phyloP scores from a whole-genome alignment of 192 early-diverging fungal species.

The Anaeromyces robustus region DNA sequence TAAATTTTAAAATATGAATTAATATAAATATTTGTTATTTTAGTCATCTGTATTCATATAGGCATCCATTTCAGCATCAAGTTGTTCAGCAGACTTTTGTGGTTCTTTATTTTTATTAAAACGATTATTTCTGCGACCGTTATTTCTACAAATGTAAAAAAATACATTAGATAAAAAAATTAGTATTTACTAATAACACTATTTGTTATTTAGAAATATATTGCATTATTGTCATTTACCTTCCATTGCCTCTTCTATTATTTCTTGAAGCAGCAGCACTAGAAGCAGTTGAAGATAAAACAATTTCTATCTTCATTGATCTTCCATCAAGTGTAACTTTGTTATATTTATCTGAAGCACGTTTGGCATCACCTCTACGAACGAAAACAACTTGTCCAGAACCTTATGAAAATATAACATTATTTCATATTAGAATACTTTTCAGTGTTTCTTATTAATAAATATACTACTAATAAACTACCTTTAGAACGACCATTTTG shows the following conservation, averaged over 20 bases:
- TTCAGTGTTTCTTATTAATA: no score
- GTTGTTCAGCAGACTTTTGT: constrained; percentile 17
- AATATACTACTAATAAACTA: neutral
- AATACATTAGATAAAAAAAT: no score
- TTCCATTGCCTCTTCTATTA: neutral
- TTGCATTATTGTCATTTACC: no score
- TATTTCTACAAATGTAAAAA: neutral
- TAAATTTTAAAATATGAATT: no score
- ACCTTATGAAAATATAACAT: no score
- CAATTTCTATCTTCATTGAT: neutral
- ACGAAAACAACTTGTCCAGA: constrained; percentile 24
- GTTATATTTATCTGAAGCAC: constrained; percentile 26
- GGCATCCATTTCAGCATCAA: constrained; percentile 38
- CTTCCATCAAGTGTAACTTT: constrained; percentile 25
- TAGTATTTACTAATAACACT: no score
- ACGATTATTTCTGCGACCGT: neutral
- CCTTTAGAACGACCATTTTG: constrained; percentile 25
- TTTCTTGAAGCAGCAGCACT: neutral
- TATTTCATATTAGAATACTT: no score
- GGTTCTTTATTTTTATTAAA: neutral
- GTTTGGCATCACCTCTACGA: constrained; percentile 22
- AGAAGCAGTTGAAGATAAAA: neutral
- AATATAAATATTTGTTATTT: no score
- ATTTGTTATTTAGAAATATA: no score
- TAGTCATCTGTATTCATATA: constrained; percentile 21